Evolutionary conservation across 345 rosid genomes (phyloP).

Genomic region (Aurinia saxatilis): DNA sequence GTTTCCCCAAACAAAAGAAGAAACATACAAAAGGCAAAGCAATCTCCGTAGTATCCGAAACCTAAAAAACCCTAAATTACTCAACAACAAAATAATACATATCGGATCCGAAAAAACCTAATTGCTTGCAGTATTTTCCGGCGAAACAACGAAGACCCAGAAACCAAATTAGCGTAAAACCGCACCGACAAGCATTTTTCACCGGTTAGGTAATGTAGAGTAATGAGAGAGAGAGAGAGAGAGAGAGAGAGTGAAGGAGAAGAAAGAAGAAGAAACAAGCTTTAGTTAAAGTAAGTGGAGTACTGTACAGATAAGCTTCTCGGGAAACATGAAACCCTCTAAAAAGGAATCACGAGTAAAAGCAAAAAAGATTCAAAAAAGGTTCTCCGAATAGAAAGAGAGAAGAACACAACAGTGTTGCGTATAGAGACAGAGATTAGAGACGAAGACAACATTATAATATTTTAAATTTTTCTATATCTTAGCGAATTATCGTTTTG

Average conservation of each 20-base stretch:
- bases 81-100: not conserved
- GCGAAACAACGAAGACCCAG: constrained; percentile 2
- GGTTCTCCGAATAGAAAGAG: constrained; percentile 5
- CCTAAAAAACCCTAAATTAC: constrained; percentile 20
- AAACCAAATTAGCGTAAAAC: not conserved
- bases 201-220: not conserved
- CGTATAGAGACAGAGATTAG: constrained; percentile 26
- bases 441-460: constrained; percentile 21
- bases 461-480: constrained; percentile 1
- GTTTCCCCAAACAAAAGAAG: constrained; percentile 24
- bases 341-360: constrained; percentile 11
- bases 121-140: too few species aligned
- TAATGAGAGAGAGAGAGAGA: constrained; percentile 12
- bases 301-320: constrained; percentile 17
- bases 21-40: constrained; percentile 4
- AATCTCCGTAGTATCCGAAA: not conserved
- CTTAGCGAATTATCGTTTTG: constrained; percentile 14
- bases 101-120: not conserved
- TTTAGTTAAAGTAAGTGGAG: constrained; percentile 15
- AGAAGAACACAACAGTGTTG: constrained; percentile 5
- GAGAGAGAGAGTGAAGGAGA: not conserved
- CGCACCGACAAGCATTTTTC: constrained; percentile 21
- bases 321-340: constrained; percentile 12
- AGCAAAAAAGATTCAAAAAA: constrained; percentile 18
- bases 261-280: constrained; percentile 8